Base-by-base conservation (phyloP, 2,329 filamentous ascomycete species). In the Kalmusia sp. region DNA sequence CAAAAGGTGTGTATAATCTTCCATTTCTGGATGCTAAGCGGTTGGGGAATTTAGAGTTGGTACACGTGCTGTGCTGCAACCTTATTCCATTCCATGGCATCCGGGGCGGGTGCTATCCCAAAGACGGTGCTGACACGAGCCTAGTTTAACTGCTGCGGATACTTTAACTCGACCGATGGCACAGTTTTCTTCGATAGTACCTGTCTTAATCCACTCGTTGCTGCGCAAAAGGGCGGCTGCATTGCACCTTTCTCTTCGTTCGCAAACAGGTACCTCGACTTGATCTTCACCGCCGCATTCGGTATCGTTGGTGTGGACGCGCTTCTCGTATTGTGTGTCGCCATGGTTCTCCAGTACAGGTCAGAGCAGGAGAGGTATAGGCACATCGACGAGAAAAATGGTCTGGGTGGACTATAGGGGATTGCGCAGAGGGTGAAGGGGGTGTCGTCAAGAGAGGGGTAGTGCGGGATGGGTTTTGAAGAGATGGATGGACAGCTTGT, bases 131-230 rank as follows among this genome's bases (percentile, higher is more conserved):
- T 62, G 52, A 66, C 62, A 58, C 64, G 27, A 28, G 19, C 43
- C 62, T 64, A 92, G 86, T 93, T 93, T 71, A 72, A 85, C 64
- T 95, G 91, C 84, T 95, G 91, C 65, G 91, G 91, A 57, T 95
- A 91, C 77, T 77, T 84, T 63, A 91, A 92, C 76, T 85, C 83
- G 72, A 88, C 87, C 4, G 82, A 84, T 11, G 88, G 89, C 9
- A 85, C 87, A 46, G 93, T 93, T 70, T 80, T 91, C 58, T 85
- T 84, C 51, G 87, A 93, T 65, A 60, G 73, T 5, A 84, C 82
- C 1, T 95, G 91, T 72, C 82, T 85, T 8, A 90, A 86, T 67
- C 84, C 88, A 6, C 84, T 89, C 2, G 83, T 87, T 31, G 90
- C 91, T 2, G 87, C 88, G 12, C 80, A 90, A 30, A 83, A 88